phyloP scores from a whole-genome alignment of 805 yeast species.

The Candida andamanensis region DNA sequence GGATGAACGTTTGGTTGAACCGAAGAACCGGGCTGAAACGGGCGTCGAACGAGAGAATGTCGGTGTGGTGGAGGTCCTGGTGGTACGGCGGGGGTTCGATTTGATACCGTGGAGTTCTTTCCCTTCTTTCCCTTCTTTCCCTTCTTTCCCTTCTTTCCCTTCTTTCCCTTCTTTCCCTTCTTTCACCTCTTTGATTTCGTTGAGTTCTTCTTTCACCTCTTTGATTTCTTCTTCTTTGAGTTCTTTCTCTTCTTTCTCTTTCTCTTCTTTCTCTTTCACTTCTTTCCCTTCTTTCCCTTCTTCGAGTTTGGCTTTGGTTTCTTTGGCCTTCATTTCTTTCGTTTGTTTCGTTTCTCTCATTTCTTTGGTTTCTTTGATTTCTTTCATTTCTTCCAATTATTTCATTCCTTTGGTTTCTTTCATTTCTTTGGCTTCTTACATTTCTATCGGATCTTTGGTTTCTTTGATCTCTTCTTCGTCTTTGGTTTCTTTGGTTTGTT shows the following conservation, averaged over 20 bases:
- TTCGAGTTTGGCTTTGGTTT: slow-evolving; percentile 5
- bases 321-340: slow-evolving; percentile 7
- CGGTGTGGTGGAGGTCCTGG: slow-evolving; percentile 19
- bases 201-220: slow-evolving; percentile 1
- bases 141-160: slow-evolving; percentile 4
- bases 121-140: slow-evolving; percentile 2
- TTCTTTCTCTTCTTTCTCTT: slow-evolving; percentile 1
- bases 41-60: slow-evolving; percentile 23
- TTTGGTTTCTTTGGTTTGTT: not conserved
- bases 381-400: too few relatives aligned
- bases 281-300: slow-evolving; percentile 3
- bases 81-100: slow-evolving; percentile 24
- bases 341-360: not conserved
- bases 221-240: not conserved
- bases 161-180: slow-evolving; percentile 3
- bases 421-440: not conserved
- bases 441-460: not conserved
- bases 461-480: not conserved
- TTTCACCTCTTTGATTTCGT: slow-evolving; percentile 2
- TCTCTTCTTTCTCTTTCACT: slow-evolving; percentile 3
- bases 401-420: not conserved
- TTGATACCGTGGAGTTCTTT: slow-evolving; percentile 7
- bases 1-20: slow-evolving; percentile 16
- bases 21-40: slow-evolving; percentile 21
- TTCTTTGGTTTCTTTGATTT: not conserved